Percentiles rank a stretch among this genome's conserved stretches.
Evolutionary conservation across 768 basidiomycete species (phyloP).

Genomic region (Kwoniella dejecticola): DNA sequence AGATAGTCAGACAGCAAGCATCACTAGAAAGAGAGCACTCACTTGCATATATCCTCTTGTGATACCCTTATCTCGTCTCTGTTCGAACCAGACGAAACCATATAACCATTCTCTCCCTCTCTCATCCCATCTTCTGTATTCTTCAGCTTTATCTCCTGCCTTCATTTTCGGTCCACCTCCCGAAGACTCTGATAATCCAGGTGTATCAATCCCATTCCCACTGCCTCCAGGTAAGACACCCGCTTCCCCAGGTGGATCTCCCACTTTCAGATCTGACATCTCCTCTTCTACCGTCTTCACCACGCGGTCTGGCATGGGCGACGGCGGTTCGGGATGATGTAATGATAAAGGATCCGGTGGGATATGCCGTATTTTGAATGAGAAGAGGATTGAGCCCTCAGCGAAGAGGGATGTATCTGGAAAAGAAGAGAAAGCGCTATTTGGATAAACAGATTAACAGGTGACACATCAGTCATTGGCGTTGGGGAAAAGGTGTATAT

Average conservation of each 20-base stretch:
- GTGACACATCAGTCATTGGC: no score
- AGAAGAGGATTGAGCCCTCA: conserved; percentile 79
- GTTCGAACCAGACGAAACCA: conserved; percentile 56
- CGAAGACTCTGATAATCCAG: background rate
- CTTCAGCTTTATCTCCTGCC: conserved; percentile 42
- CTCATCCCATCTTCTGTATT: conserved; percentile 55
- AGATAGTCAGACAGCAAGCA: background rate
- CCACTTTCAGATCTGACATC: conserved; percentile 14
- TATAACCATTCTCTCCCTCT: conserved; percentile 55
- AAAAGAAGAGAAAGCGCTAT: conserved; percentile 86
- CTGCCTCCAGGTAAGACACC: conserved; percentile 14
- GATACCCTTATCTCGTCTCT: conserved; percentile 49
- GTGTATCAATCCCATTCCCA: conserved; percentile 1
- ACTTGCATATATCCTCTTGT: conserved; percentile 56
- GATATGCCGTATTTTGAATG: conserved; percentile 73
- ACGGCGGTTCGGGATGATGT: conserved; percentile 43
- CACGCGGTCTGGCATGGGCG: conserved; percentile 43
- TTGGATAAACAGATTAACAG: background rate
- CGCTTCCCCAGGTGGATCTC: conserved; percentile 22
- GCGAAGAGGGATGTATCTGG: conserved; percentile 85
- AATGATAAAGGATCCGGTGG: conserved; percentile 44
- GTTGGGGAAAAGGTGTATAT: no score
- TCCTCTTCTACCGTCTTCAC: conserved; percentile 27
- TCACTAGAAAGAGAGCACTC: conserved; percentile 11
- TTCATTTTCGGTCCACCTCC: conserved; percentile 13